Evolutionary conservation across 1,139 yeast genomes (phyloP).

Genomic region (Magnusiomyces sp.): DNA sequence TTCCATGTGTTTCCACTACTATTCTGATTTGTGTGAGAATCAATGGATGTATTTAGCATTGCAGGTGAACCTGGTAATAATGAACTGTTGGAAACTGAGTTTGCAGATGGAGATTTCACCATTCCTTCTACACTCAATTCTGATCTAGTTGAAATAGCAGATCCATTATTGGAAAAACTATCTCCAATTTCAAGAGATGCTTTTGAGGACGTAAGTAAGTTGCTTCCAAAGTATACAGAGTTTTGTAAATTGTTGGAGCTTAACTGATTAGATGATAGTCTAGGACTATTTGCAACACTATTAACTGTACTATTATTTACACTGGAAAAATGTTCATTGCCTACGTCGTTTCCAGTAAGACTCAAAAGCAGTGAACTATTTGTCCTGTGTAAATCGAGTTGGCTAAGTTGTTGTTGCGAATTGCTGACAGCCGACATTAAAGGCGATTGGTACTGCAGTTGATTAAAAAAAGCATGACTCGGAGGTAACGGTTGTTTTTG

Average conservation of each 20-base stretch:
- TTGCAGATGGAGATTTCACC: too few relatives aligned
- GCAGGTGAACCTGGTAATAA: too few relatives aligned
- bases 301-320: conserved; percentile 2
- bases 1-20: too few relatives aligned
- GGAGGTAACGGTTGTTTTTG: conserved; percentile 1
- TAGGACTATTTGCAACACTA: conserved; percentile 2
- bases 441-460: background rate
- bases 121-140: too few relatives aligned
- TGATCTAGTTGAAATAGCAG: too few relatives aligned
- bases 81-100: too few relatives aligned
- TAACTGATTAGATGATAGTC: background rate
- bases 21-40: too few relatives aligned
- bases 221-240: background rate
- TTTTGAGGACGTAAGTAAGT: too few relatives aligned
- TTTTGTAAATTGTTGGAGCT: background rate
- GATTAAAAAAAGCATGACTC: background rate
- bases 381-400: background rate
- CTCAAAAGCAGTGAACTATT: background rate
- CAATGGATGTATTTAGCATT: too few relatives aligned
- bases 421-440: background rate
- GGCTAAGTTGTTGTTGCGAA: background rate
- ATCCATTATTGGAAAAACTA: too few relatives aligned
- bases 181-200: too few relatives aligned
- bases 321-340: background rate
- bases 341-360: background rate